Evolutionary conservation across 805 yeast species (phyloP), one percentile per base, ranked within the genome.

Genomic region (Kodamaea fukazawae): DNA sequence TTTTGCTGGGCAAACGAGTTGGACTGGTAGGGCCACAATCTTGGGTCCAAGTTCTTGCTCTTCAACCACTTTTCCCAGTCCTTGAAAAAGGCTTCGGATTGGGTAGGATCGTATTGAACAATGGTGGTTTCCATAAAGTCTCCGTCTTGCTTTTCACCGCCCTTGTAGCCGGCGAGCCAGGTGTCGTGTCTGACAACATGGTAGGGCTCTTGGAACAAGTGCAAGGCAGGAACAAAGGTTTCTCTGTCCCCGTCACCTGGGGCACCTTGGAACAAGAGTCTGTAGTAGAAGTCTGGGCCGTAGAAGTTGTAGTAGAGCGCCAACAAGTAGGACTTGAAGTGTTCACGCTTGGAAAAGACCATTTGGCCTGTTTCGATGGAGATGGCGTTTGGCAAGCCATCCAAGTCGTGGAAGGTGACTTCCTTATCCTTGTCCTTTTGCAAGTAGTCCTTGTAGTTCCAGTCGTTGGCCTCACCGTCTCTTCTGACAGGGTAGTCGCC

Each of bases 351-450:
- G 15, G 62, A 59, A 32, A 66, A 47, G 9, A 65, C 60, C 46
- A 67, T 48, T 46, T 64, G 71, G 7, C 70, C 67, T 1, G 67
- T 48, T 46, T 67, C 72, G 9, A 51, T 56, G n/a, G 62, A 50
- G 27, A 48, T 40, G 26, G 57, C 47, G 8, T 50, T 40, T 1
- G 69, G 70, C 7, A 62, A 26, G 1, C 66, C 65, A 3, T 54
- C 61, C 11, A 57, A 45, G 44, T 67, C 71, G 41, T 67, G 71
- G 44, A 47, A 61, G 20, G 52, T 40, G 3, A 58, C 42, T 10
- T 50, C 53, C 2, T 26, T 36, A 12, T 47, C 37, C 25, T 46
- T 46, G 29, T 61, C 46, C 29, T 44, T 43, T 3, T 35, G 10
- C 4, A 54, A 26, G 40, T 63, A 60, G 3, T 51, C 55, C 4